A percentile compares a stretch with the other conserved stretches of the same genome.
These are phyloP conservation scores for Graphilbum sp. DNA, from an alignment of 2,329 filamentous ascomycete genomes.

Conservation along the genomic window DNA sequence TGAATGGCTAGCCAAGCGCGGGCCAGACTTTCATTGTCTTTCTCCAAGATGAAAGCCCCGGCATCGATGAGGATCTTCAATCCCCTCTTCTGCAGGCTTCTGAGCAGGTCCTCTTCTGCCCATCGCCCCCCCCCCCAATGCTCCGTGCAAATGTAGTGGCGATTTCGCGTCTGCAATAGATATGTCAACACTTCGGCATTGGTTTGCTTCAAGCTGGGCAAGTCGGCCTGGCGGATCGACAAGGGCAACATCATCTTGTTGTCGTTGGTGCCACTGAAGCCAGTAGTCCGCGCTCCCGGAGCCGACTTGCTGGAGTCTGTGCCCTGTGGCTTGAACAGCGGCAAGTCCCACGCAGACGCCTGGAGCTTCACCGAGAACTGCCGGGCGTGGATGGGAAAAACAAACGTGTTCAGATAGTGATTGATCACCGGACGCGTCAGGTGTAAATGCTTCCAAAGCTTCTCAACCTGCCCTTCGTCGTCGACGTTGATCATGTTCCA, in stretches of 20 bases:
- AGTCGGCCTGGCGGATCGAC: constrained; percentile 44
- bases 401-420: constrained; percentile 44
- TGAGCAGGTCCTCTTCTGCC: constrained; percentile 28
- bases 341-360: constrained; percentile 52
- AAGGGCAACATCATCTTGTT: constrained; percentile 40
- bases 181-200: constrained; percentile 48
- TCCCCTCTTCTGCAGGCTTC: constrained; percentile 14
- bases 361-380: constrained; percentile 48
- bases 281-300: constrained; percentile 32
- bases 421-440: constrained; percentile 35
- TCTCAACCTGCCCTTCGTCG: constrained; percentile 30
- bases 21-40: constrained; percentile 34
- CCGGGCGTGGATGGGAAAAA: constrained; percentile 49
- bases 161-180: constrained; percentile 34
- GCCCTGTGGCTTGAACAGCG: constrained; percentile 20
- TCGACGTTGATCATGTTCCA: constrained; percentile 44
- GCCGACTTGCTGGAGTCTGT: constrained; percentile 1
- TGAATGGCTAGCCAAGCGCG: constrained; percentile 33
- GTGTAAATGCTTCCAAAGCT: constrained; percentile 33
- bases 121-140: constrained; percentile 18
- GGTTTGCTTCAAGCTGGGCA: constrained; percentile 37
- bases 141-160: constrained; percentile 23
- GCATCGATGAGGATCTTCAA: constrained; percentile 46
- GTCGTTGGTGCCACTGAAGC: constrained; percentile 60
- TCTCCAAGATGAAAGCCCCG: constrained; percentile 47